Evolutionary conservation across 2,329 filamentous ascomycete species (phyloP), one percentile per base, ranked within the genome.

Genomic region (Pyrenochaeta sp.): DNA sequence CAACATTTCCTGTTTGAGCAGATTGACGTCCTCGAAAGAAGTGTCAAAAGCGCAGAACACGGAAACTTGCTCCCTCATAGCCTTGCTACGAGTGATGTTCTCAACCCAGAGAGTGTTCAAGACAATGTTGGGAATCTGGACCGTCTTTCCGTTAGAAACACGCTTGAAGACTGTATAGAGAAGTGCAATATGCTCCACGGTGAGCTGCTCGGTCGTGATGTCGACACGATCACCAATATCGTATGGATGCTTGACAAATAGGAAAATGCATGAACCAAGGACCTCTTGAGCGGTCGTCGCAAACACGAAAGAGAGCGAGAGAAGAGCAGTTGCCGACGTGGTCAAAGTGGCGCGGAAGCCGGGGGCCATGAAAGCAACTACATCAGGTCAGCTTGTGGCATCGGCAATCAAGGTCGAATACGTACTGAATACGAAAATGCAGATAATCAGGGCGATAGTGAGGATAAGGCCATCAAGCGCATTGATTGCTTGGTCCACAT

Each of bases 181-280:
- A 20, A 99, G 81, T 2, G 92, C 96, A 60, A 97, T 97, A 68
- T 92, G 89, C 72, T 97, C 91, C 8, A 99, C 94, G 4, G 90
- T 79, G 58, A 96, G 84, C 58, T 85, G 80, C 54, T 86, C 80
- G 46, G 76, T 75, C 11, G 78, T 79, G 53, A 97, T 88, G 61
- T 96, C 91, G 29, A 97, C 89, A 18, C 94, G 87, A 69, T 99
- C 94, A 49, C 93, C 92, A 15, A 97, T 91, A 68, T 99, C 94
- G 69, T 89, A 97, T 0, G 94, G 93, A 69, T 99, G 94, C 78
- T 99, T 99, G 77, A 97, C 90, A 63, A 99, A 99, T 1, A 99
- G 77, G 77, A 99, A 99, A 64, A 99, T 96, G 77, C 93, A 97
- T 24, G 92, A 96, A 63, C 93, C 93, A n/a, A 99, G 83, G 53